A percentile compares a stretch with the other conserved stretches of the same genome.
Conservation (phyloP, 2,329 filamentous ascomycete genomes). For the Coleophoma crateriformis region DNA sequence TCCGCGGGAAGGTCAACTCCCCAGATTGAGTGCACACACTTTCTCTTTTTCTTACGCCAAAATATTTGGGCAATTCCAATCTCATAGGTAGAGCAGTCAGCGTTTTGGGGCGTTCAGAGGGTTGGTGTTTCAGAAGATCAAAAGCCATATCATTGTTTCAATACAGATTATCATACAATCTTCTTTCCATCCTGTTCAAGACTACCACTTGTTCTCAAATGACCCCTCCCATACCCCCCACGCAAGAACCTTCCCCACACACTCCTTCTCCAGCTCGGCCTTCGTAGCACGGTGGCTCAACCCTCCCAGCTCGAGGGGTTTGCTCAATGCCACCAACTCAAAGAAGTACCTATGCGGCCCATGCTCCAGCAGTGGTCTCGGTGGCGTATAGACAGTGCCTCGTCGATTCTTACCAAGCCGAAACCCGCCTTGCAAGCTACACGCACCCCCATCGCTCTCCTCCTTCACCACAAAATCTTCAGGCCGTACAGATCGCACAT, state of each 20-base stretch:
- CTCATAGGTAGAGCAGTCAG: too few species aligned
- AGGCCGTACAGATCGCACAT: conserved; percentile 8
- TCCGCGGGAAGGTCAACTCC: conserved; percentile 20
- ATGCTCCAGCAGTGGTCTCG: conserved; percentile 24
- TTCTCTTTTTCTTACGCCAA: too few species aligned
- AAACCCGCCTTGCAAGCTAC: conserved; percentile 20
- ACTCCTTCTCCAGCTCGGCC: conserved; percentile 21
- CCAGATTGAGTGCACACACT: conserved; percentile 12
- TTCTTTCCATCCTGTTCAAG: too few species aligned
- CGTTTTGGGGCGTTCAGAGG: too few species aligned
- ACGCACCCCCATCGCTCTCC: background rate
- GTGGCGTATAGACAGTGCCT: conserved; percentile 20
- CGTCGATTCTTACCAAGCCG: conserved; percentile 22
- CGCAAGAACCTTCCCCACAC: conserved; percentile 24
- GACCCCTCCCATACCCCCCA: conserved; percentile 27
- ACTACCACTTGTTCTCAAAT: conserved; percentile 15
- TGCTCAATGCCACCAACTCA: conserved; percentile 24
- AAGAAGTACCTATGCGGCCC: conserved; percentile 28
- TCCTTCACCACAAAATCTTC: conserved; percentile 3
- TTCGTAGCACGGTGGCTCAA: conserved; percentile 15
- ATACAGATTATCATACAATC: too few species aligned
- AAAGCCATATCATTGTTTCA: too few species aligned
- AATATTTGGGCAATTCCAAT: too few species aligned
- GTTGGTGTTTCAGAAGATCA: too few species aligned
- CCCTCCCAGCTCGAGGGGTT: conserved; percentile 14